Evolutionary conservation across 192 early-diverging fungal genomes (phyloP), one percentile per base, ranked within the genome.

Genomic region (Umbelopsis sp.): DNA sequence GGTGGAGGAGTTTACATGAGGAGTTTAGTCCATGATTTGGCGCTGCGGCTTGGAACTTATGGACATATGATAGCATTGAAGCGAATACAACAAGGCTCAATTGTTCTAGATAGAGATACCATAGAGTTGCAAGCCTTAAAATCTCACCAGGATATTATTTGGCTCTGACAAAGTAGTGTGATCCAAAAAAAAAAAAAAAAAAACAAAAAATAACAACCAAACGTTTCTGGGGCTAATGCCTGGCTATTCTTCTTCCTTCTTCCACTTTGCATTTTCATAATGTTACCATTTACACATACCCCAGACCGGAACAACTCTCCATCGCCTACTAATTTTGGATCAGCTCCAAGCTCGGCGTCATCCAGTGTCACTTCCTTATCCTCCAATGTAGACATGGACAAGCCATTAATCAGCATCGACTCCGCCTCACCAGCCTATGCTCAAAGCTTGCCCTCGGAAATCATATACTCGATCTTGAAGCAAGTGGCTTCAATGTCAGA

Each of bases 1-100:
- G 84, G 88, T 33, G 86, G 90, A 33, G 92, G 92, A 23, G 88
- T 89, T 13, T 93, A 93, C 77, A 84, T 93, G 53, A 78, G 92
- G 8, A 89, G 87, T 46, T 72, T 93, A 27, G 78, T 93, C n/a
- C 69, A 90, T 61, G 91, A 93, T 51, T 58, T 93, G 45, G 90
- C 87, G 10, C 49, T 73, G 20, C 49, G 52, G 0, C 53, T 92
- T 25, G 87, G 85, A 10, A 85, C 83, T 13, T 82, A 74, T 0
- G 92, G 88, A 0, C 80, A 86, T 37, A 90, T 92, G 87, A 77
- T 83, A 4, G 84, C 80, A 35, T 78, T 93, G 16, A 67, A 87
- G 35, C 67, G 92, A 49, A 81, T 78, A 47, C 74, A 88, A 48
- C 90, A 92, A 67, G 86, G 87, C 0, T 71, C 77, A 3, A 77